phyloP scores from a whole-genome alignment of 1,139 yeast genomes.

The Candida sp. region DNA sequence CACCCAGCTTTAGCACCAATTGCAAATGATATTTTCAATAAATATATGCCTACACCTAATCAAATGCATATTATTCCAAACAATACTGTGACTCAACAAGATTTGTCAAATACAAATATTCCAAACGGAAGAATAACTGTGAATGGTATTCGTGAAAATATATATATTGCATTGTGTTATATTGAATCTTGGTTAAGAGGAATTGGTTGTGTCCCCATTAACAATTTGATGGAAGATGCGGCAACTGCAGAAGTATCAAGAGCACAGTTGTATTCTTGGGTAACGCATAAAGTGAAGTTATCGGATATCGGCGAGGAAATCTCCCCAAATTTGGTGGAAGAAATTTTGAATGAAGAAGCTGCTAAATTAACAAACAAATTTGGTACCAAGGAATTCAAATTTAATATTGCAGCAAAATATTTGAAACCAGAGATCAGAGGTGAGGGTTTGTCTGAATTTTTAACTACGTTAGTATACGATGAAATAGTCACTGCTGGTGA shows the following conservation, averaged over 20 bases:
- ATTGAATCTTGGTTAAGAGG: constrained; percentile 81
- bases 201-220: constrained; percentile 74
- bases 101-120: constrained; percentile 62
- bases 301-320: constrained; percentile 56
- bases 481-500: constrained; percentile 12
- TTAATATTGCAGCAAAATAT: constrained; percentile 13
- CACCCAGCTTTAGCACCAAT: constrained; percentile 72
- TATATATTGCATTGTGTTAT: constrained; percentile 66
- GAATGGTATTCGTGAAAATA: constrained; percentile 65
- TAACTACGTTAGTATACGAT: constrained; percentile 16
- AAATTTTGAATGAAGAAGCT: constrained; percentile 57
- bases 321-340: constrained; percentile 47
- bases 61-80: constrained; percentile 55
- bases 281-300: constrained; percentile 53
- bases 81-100: constrained; percentile 53
- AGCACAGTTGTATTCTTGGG: constrained; percentile 79
- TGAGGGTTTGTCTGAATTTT: constrained; percentile 8
- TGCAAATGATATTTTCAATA: constrained; percentile 69
- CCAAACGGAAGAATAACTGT: constrained; percentile 62
- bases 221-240: constrained; percentile 80
- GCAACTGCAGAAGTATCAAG: constrained; percentile 84
- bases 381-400: constrained; percentile 6
- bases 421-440: constrained; percentile 16
- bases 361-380: constrained; percentile 33
- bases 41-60: constrained; percentile 77